A percentile compares a stretch with the other conserved stretches of the same genome.
Conservation (phyloP, 1,284 basidiomycete species). For the Anthracocystis panici-leucophaei region DNA sequence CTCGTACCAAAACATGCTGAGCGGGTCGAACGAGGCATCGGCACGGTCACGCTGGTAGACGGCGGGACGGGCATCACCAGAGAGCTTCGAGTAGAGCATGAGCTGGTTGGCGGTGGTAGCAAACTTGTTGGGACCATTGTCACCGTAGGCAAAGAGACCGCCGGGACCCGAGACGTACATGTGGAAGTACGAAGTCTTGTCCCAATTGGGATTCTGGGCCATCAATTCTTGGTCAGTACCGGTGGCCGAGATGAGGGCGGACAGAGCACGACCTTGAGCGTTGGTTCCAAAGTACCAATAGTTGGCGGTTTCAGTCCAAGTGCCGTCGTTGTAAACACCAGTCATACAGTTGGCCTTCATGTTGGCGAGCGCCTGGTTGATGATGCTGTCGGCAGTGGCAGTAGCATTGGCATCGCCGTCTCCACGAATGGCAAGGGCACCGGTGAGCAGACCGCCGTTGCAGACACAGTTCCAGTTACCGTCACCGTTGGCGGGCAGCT, state of each 20-base stretch:
- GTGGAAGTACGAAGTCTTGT: conserved; percentile 85
- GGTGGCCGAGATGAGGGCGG: conserved; percentile 84
- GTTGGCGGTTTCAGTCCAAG: conserved; percentile 95
- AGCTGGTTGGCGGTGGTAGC: conserved; percentile 72
- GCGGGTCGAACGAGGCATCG: conserved; percentile 84
- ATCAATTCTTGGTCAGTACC: conserved; percentile 85
- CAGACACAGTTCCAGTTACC: conserved; percentile 99
- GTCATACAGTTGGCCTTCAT: conserved; percentile 83
- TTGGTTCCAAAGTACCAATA: conserved; percentile 77
- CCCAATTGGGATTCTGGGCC: conserved; percentile 72
- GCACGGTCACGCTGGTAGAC: conserved; percentile 92
- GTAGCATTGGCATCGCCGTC: conserved; percentile 80
- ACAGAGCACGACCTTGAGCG: conserved; percentile 89
- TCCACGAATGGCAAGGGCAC: conserved; percentile 84
- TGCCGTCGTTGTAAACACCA: conserved; percentile 78
- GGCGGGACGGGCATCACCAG: conserved; percentile 76
- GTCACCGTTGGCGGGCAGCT: conserved; percentile 68
- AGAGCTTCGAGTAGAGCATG: conserved; percentile 60
- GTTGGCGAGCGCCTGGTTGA: conserved; percentile 81
- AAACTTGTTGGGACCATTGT: conserved; percentile 95
- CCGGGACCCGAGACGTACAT: conserved; percentile 88
- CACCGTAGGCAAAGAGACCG: conserved; percentile 90
- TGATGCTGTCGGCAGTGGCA: conserved; percentile 76
- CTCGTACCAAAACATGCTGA: conserved; percentile 98
- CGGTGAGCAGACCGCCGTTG: conserved; percentile 90